phyloP scores from a whole-genome alignment of 2,329 filamentous ascomycete genomes.

The Cordyceps militaris region DNA sequence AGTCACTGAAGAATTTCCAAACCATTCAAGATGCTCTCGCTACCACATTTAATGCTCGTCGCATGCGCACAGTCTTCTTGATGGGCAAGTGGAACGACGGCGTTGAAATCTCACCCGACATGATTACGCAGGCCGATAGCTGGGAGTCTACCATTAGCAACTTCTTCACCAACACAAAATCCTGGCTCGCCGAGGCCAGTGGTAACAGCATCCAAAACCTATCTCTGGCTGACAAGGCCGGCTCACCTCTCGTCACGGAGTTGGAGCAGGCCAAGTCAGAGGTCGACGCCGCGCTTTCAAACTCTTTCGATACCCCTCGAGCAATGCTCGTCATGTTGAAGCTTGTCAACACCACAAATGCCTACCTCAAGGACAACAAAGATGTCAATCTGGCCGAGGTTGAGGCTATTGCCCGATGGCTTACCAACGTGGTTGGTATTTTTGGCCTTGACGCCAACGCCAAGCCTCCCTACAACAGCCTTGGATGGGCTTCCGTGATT shows the following conservation, averaged over 20 bases:
- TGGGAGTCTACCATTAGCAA: conserved; percentile 78
- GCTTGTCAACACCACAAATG: conserved; percentile 72
- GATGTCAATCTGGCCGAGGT: conserved; percentile 40
- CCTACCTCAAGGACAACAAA: conserved; percentile 42
- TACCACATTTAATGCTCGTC: conserved; percentile 65
- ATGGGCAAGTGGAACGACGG: conserved; percentile 86
- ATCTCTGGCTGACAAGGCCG: conserved; percentile 26
- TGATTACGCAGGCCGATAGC: conserved; percentile 63
- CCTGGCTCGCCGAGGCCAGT: conserved; percentile 41
- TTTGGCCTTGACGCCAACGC: conserved; percentile 69
- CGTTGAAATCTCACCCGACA: conserved; percentile 81
- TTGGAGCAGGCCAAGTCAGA: conserved; percentile 49
- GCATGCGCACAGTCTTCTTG: conserved; percentile 78
- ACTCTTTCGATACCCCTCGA: conserved; percentile 80
- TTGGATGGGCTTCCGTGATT: conserved; percentile 46
- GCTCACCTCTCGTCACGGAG: conserved; percentile 31
- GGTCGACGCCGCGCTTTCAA: conserved; percentile 55
- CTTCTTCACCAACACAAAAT: conserved; percentile 52
- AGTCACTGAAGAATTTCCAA: conserved; percentile 91
- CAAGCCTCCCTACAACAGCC: conserved; percentile 45
- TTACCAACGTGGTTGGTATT: conserved; percentile 76
- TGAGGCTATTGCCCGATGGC: conserved; percentile 61
- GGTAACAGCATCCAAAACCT: conserved; percentile 31
- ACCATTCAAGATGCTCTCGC: conserved; percentile 79
- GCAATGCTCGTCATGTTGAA: conserved; percentile 74